phyloP scores from a whole-genome alignment of 805 yeast genomes.

The Candida rishiriensis region DNA sequence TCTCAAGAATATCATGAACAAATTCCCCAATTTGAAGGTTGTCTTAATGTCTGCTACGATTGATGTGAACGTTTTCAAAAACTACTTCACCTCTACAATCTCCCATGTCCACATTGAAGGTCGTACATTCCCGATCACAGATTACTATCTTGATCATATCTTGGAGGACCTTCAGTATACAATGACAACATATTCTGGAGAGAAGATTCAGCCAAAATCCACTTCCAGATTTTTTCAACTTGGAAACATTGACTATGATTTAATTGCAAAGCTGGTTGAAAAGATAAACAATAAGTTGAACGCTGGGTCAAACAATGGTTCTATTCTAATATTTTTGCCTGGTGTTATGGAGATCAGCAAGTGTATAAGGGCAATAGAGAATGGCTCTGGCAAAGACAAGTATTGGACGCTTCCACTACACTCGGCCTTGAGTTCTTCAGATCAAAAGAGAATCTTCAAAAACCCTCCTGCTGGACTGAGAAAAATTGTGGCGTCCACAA shows the following conservation, averaged over 20 bases:
- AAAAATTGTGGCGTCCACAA: conserved; percentile 84
- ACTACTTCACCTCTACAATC: conserved; percentile 56
- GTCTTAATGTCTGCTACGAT: conserved; percentile 95
- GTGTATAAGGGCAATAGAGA: conserved; percentile 42
- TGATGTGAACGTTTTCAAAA: conserved; percentile 59
- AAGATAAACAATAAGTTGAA: conserved; percentile 48
- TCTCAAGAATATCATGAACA: conserved; percentile 54
- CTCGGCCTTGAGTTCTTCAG: conserved; percentile 78
- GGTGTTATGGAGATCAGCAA: conserved; percentile 85
- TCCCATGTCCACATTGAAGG: conserved; percentile 81
- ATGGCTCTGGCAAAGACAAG: conserved; percentile 4
- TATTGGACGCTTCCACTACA: conserved; percentile 70
- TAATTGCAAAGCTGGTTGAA: conserved; percentile 54
- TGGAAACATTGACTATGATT: conserved; percentile 72
- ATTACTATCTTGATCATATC: conserved; percentile 66
- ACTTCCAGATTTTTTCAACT: conserved; percentile 60
- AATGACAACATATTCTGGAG: conserved; percentile 33
- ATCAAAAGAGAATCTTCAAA: conserved; percentile 73
- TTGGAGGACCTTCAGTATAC: conserved; percentile 54
- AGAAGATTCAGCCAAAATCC: conserved; percentile 50
- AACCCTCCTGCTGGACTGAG: conserved; percentile 49
- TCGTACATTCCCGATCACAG: conserved; percentile 86
- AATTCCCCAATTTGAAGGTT: conserved; percentile 54
- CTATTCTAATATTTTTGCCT: conserved; percentile 81
- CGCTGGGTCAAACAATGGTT: conserved; percentile 47